Conservation (phyloP, 192 early-diverging fungal species). For the Backusella morwellensis region DNA sequence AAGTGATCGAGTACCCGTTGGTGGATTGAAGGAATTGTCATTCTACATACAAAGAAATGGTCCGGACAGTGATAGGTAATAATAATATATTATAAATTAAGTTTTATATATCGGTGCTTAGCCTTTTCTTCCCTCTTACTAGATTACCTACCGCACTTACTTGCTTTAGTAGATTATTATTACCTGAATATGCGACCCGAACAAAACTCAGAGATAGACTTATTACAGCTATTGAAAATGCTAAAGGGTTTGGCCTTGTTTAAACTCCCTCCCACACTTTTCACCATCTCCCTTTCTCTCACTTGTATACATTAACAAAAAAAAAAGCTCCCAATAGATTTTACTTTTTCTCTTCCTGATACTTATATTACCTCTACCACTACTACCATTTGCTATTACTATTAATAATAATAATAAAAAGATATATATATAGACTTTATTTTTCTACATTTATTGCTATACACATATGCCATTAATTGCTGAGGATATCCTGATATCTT, state of each 20-base stretch:
- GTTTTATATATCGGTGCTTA: background rate
- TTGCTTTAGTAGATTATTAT: constrained; percentile 86
- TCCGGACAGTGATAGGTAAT: constrained; percentile 72
- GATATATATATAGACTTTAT: background rate
- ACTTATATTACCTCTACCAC: background rate
- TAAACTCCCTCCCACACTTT: constrained; percentile 32
- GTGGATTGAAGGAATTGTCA: constrained; percentile 70
- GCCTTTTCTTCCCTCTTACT: background rate
- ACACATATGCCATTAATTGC: background rate
- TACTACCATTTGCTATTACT: background rate
- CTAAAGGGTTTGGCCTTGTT: constrained; percentile 90
- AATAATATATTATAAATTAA: background rate
- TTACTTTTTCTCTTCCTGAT: background rate
- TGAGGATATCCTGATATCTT: background rate
- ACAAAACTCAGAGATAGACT: constrained; percentile 74
- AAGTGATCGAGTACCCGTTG: constrained; percentile 80
- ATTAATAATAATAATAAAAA: background rate
- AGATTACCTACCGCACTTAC: constrained; percentile 84
- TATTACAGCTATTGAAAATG: constrained; percentile 87
- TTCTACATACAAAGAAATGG: constrained; percentile 96
- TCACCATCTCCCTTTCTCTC: background rate
- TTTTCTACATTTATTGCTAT: background rate
- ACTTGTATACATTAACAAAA: background rate
- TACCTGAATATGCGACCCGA: constrained; percentile 76
- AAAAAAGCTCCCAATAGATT: background rate